These are phyloP conservation scores for Aleurites moluccanus DNA, from an alignment of 441 rosid species.

Conservation along the genomic window DNA sequence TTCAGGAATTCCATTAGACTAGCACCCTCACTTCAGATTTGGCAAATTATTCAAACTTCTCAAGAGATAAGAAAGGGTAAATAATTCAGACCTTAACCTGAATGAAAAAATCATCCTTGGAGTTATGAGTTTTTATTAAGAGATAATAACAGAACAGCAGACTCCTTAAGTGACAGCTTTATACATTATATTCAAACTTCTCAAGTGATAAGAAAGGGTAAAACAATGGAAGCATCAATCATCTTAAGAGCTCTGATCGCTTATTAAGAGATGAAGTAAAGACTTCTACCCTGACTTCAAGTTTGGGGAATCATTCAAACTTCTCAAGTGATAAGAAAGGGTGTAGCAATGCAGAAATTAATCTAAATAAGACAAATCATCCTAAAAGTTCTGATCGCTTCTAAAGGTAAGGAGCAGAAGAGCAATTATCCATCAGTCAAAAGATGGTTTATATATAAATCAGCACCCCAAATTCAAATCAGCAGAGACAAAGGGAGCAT, in stretches of 20 bases:
- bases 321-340: neutral
- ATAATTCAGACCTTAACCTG: neutral
- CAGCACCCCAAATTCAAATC: neutral
- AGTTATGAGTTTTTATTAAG: conserved; percentile 3
- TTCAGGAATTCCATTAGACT: neutral
- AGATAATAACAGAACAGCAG: neutral
- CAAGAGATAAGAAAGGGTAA: neutral
- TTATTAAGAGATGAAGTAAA: neutral
- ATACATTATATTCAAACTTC: neutral
- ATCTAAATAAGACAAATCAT: neutral
- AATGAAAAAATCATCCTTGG: neutral
- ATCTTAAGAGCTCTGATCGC: neutral
- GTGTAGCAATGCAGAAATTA: neutral
- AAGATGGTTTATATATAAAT: neutral
- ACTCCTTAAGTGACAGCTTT: neutral
- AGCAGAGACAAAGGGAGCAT: neutral
- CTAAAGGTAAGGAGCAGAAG: neutral
- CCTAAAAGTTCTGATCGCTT: neutral
- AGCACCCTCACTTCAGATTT: neutral
- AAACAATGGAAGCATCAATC: neutral
- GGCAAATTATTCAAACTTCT: conserved; percentile 6
- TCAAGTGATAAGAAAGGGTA: neutral
- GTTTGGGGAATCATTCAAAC: neutral
- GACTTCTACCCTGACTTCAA: neutral
- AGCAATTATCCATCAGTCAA: neutral